A percentile compares a stretch with the other conserved stretches of the same genome.
Evolutionary conservation across 768 basidiomycete species (phyloP).

Genomic region (Lentinula aciculospora): DNA sequence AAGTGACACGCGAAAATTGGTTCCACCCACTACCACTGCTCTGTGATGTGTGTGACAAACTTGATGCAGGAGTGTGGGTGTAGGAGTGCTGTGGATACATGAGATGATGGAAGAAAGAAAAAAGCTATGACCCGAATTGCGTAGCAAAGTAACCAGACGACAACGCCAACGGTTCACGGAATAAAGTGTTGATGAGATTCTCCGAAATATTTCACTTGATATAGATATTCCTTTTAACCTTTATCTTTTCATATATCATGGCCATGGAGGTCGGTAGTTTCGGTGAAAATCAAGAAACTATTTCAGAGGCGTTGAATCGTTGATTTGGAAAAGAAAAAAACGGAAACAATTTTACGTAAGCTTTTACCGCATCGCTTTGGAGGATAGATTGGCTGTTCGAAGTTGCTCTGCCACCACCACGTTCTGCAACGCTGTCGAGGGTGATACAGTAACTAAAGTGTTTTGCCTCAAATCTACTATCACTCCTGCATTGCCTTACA

Average conservation of each 20-base stretch:
- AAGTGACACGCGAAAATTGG: constrained; percentile 1
- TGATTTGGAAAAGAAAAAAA: not conserved
- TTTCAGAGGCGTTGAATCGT: not conserved
- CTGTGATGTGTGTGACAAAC: constrained; percentile 5
- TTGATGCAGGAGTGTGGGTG: constrained; percentile 4
- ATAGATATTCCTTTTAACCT: not conserved
- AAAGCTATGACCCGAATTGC: not conserved
- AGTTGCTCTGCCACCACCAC: not conserved
- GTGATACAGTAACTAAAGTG: not conserved
- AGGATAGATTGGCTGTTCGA: not conserved
- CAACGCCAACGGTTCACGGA: not conserved
- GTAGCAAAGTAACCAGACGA: not conserved
- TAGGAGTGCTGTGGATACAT: constrained; percentile 5
- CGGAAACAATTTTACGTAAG: not conserved
- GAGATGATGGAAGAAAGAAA: not conserved
- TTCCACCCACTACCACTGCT: not conserved
- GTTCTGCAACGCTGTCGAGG: not conserved
- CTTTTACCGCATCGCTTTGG: not conserved
- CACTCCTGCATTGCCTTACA: not conserved
- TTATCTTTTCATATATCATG: not conserved
- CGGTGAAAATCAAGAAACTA: not conserved
- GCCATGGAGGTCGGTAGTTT: not conserved
- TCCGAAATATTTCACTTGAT: not conserved
- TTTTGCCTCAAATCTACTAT: not conserved
- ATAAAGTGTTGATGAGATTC: not conserved